Conservation (phyloP, 257 asterid species). For the Petunia secreta region DNA sequence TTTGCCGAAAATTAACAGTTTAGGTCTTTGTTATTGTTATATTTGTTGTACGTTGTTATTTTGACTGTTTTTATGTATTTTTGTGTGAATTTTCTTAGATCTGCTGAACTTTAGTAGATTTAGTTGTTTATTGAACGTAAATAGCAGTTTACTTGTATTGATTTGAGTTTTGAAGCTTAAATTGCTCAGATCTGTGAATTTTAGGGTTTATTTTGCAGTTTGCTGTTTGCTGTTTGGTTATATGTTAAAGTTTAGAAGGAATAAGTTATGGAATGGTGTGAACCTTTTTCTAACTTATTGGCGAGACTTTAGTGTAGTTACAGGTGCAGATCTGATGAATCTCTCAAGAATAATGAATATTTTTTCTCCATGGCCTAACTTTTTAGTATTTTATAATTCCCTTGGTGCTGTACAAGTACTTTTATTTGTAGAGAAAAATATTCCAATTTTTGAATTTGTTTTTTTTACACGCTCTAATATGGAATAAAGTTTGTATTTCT, state of each 20-base stretch:
- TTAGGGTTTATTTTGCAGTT: not conserved
- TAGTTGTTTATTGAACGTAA: not conserved
- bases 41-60: not conserved
- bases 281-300: not conserved
- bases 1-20: not conserved
- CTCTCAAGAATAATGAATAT: too few species aligned
- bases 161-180: too few species aligned
- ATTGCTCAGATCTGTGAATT: not conserved
- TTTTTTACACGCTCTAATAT: too few species aligned
- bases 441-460: not conserved
- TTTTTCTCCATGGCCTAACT: too few species aligned
- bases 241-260: too few species aligned
- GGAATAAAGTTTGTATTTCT: too few species aligned
- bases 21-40: not conserved
- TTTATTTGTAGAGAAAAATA: not conserved
- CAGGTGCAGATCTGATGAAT: too few species aligned
- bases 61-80: not conserved
- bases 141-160: not conserved
- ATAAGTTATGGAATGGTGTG: too few species aligned
- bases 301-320: too few species aligned
- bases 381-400: too few species aligned
- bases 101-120: slow-evolving; percentile 24
- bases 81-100: slow-evolving; percentile 27
- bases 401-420: too few species aligned
- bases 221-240: not conserved